Conservation (phyloP, 176 grass and related monocot species). For the Melocanna baccifera region DNA sequence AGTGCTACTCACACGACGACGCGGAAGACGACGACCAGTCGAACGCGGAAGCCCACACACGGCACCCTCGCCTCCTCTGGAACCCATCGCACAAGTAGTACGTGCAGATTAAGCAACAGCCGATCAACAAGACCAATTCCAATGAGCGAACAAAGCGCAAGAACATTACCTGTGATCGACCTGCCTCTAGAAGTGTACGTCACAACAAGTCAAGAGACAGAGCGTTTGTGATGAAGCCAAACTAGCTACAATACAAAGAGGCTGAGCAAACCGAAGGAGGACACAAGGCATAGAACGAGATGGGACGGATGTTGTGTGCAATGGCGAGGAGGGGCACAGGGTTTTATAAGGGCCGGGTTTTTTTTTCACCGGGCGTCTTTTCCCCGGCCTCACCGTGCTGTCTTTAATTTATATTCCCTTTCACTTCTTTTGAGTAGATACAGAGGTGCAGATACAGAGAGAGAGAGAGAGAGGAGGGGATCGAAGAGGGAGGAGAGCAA, state of each 20-base stretch:
- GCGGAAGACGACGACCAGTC: conserved; percentile 29
- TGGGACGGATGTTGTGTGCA: background rate
- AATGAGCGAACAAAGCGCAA: background rate
- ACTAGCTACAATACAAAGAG: background rate
- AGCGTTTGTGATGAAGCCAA: background rate
- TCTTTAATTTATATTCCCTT: conserved; percentile 29
- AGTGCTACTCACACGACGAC: conserved; percentile 31
- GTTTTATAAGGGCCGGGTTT: conserved; percentile 22
- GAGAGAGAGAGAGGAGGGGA: background rate
- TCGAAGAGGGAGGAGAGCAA: conserved; percentile 11
- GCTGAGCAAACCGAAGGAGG: too few relatives aligned
- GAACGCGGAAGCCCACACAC: conserved; percentile 23
- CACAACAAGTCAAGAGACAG: background rate
- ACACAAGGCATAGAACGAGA: background rate
- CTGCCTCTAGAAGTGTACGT: background rate
- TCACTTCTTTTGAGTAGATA: conserved; percentile 43
- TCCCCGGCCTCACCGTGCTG: background rate
- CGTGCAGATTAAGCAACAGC: background rate
- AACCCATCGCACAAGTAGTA: background rate
- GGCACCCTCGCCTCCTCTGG: conserved; percentile 15
- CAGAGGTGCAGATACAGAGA: conserved; percentile 23
- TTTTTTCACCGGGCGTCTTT: background rate
- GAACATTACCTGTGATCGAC: background rate
- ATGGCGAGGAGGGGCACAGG: conserved; percentile 16
- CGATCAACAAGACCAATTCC: background rate